Evolutionary conservation across 805 yeast genomes (phyloP).

Genomic region (Candida coquimbonensis): DNA sequence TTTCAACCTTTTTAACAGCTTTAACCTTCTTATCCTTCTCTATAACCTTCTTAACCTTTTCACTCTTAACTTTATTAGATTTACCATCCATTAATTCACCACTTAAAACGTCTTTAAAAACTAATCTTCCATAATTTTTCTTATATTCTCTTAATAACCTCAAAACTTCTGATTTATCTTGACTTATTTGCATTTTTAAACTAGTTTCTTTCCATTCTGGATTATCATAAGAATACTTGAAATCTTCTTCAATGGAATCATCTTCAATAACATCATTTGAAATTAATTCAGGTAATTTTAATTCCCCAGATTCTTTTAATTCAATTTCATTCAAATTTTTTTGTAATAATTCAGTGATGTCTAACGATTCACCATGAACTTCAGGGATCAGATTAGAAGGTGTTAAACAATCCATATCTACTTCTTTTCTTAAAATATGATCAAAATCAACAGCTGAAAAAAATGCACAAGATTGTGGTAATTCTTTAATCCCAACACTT

Average conservation of each 20-base stretch:
- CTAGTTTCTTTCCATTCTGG: slow-evolving; percentile 9
- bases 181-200: slow-evolving; percentile 11
- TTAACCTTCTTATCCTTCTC: not conserved
- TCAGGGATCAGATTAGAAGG: slow-evolving; percentile 74
- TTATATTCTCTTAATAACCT: slow-evolving; percentile 6
- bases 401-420: slow-evolving; percentile 83
- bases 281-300: slow-evolving; percentile 15
- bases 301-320: slow-evolving; percentile 12
- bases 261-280: not conserved
- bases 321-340: slow-evolving; percentile 24
- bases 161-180: slow-evolving; percentile 7
- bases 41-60: not conserved
- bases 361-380: slow-evolving; percentile 72
- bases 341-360: slow-evolving; percentile 46
- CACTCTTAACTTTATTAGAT: not conserved
- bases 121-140: slow-evolving; percentile 8
- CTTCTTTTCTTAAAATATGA: slow-evolving; percentile 83
- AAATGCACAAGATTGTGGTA: slow-evolving; percentile 94
- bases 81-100: slow-evolving; percentile 6
- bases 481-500: slow-evolving; percentile 78
- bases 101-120: slow-evolving; percentile 8
- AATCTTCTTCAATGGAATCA: not conserved
- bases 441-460: slow-evolving; percentile 93
- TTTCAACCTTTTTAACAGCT: not conserved
- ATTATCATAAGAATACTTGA: slow-evolving; percentile 8